Conservation (phyloP, 306 rosid species). For the Gillenia trifoliata region DNA sequence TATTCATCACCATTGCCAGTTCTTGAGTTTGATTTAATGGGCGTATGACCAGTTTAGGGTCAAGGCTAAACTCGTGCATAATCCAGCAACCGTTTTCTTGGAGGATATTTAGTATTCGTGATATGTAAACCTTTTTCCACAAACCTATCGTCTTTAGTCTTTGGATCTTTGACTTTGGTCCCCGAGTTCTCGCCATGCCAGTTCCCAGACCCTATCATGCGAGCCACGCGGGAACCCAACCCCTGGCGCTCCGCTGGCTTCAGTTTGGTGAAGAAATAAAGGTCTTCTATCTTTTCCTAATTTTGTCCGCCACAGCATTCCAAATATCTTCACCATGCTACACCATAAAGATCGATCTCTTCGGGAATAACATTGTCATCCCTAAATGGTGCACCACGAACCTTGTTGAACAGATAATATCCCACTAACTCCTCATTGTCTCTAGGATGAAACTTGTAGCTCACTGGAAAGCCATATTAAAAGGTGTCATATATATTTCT, state of each 20-base stretch:
- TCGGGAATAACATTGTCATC: too few relatives aligned
- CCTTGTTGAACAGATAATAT: background rate
- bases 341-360: background rate
- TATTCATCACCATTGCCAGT: background rate
- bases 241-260: background rate
- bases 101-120: background rate
- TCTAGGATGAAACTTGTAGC: background rate
- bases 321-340: background rate
- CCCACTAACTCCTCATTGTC: background rate
- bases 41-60: too few relatives aligned
- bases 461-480: background rate
- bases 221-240: background rate
- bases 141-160: background rate
- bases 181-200: background rate
- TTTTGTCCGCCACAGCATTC: background rate
- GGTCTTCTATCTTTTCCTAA: background rate
- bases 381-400: background rate
- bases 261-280: background rate
- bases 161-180: background rate
- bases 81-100: background rate
- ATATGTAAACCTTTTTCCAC: background rate
- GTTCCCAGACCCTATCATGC: background rate
- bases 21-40: background rate
- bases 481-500: too few relatives aligned
- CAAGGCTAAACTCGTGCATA: background rate